Evolutionary conservation across 23 red algal species (phyloP), one percentile per base, ranked within the genome.

Genomic region (Agarophyton chilense): DNA sequence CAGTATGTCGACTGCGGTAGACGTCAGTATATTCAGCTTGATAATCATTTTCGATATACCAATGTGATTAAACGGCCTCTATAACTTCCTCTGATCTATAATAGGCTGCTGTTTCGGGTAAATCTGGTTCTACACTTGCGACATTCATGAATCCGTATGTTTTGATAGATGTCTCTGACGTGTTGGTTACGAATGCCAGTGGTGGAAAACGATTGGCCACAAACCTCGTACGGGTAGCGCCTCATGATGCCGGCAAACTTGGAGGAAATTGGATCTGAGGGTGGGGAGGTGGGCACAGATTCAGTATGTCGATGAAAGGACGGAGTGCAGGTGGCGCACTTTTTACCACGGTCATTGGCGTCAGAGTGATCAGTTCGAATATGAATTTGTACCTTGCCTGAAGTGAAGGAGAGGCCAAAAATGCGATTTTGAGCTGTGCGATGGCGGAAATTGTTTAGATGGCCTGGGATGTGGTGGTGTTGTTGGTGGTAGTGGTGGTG

Each of bases 21-120:
- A 76, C 9, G 83, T 88, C 10, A 50, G 67, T 42, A 88, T 66
- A 24, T 55, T 74, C 66, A 88, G 64, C 36, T 75, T 35, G 26
- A 22, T 74, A 33, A 88, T 88, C 71, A 88, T 57, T 26, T 73
- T 77, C 24, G 43, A 56, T 38, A 88, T 38, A 9, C 83, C 83
- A 9, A 75, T 77, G 2, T 25, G 5, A 24, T 36, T 22, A 11
- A 88, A 33, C 21, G 83, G 67, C 25, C 31, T 19, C 83, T 67
- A 88, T 22, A 88, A 19, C 25, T 88, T 66, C 52, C 28, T 39
- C 17, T 28, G 43, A 50, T 33, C 73, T 10, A 54, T 6, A 17
- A 18, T 4, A 70, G 64, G 18, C 64, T 70, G 64, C 64, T 70
- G 14, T 70, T 29, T 70, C 64, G 4, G 13, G 64, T 70, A 42